Evolutionary conservation across 2,329 filamentous ascomycete species (phyloP), one percentile per base, ranked within the genome.

Genomic region (Furcasterigmium furcatum): DNA sequence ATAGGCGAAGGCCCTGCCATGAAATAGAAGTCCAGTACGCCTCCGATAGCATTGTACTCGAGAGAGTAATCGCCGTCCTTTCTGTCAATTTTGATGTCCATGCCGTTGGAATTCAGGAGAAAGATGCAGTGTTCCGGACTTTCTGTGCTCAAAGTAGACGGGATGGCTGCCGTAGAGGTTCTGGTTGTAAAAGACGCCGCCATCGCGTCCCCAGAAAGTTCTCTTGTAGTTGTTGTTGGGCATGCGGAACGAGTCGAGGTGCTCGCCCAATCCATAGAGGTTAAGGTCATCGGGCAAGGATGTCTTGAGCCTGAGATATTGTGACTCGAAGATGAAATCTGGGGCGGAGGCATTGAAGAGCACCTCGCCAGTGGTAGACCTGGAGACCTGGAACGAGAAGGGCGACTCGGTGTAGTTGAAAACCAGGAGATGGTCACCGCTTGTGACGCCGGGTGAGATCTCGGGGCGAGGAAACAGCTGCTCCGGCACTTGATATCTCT

Each of bases 81-180:
- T 14, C 12, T 32, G 43, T 45, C 18, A 13, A 45, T 19, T n/a
- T 22, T 32, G n/a, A 45, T 29, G 25, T 45, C 43, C 43, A 45
- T 45, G 2, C 80, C 84, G 58, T 94, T 88, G 2, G 84, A 76
- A 58, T 91, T 94, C 29, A 89, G 79, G 18, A 87, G 70, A 59
- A 88, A 92, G 2, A 92, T 81, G 22, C 88, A 88, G 88, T 0
- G 86, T 87, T 52, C 79, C 80, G 2, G 84, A 86, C 32, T 76
- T 71, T 46, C 87, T 76, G 2, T 87, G 91, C 51, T 92, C 88
- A 4, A 91, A 70, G 58, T 92, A 94, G 57, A 91, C 82, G 0
- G 88, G 85, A 54, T 94, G 88, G 34, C 73, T 77, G 7, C 88
- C 87, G 55, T 94, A 94, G 6, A 91, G 71, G 55, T 91, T 91